These are phyloP conservation scores for Cetradonia linearis DNA, from an alignment of 495 filamentous ascomycete genomes.

Conservation along the genomic window DNA sequence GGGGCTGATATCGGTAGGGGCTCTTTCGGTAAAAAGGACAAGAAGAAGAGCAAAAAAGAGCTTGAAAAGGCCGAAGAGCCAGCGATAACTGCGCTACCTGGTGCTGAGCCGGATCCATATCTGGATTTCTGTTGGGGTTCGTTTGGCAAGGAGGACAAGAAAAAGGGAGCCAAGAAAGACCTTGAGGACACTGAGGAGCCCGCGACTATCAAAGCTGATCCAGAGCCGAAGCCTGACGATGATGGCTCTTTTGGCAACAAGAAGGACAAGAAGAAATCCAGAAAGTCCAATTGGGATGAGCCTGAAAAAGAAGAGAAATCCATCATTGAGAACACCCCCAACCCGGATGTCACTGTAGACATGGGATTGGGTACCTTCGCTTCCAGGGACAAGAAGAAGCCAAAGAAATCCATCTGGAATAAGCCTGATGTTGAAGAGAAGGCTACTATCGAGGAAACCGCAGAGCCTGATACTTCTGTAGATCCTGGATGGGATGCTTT, in stretches of 20 bases:
- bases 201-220: neutral
- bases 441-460: neutral
- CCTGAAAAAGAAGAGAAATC: constrained; percentile 15
- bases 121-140: constrained; percentile 29
- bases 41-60: constrained; percentile 27
- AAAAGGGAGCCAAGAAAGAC: constrained; percentile 35
- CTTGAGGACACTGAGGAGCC: constrained; percentile 11
- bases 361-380: constrained; percentile 16
- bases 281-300: constrained; percentile 23
- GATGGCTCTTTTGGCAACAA: constrained; percentile 18
- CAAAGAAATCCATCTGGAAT: constrained; percentile 26
- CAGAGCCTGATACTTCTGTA: constrained; percentile 12
- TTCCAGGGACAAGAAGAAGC: constrained; percentile 31
- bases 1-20: constrained; percentile 20
- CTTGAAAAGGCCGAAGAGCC: constrained; percentile 10
- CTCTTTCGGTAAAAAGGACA: constrained; percentile 26
- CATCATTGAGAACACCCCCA: neutral
- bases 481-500: constrained; percentile 17
- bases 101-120: constrained; percentile 16
- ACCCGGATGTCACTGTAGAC: constrained; percentile 14
- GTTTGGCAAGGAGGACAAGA: constrained; percentile 31
- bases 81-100: constrained; percentile 11
- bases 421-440: constrained; percentile 16
- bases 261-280: constrained; percentile 27
- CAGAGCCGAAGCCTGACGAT: constrained; percentile 14